Percentiles rank a stretch among this genome's conserved stretches.
These are phyloP conservation scores for Tylopilus subfusipes DNA, from an alignment of 768 basidiomycete species.

Conservation along the genomic window DNA sequence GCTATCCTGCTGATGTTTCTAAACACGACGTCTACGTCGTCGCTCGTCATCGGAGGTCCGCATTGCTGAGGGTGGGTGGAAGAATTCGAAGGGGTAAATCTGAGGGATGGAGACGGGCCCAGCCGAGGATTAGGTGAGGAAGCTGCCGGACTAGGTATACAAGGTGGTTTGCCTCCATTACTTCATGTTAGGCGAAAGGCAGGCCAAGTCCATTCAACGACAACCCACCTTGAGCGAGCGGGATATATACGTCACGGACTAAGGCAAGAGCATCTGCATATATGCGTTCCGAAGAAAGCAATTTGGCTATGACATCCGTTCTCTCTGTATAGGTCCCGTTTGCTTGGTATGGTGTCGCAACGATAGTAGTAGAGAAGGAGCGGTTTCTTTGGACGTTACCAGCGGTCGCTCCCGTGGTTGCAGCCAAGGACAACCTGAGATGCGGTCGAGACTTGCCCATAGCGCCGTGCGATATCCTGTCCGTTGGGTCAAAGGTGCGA, in stretches of 20 bases:
- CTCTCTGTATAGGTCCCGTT: slow-evolving; percentile 39
- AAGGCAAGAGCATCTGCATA: slow-evolving; percentile 74
- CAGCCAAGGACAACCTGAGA: background rate
- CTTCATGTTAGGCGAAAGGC: background rate
- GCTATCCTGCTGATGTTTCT: slow-evolving; percentile 71
- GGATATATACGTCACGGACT: slow-evolving; percentile 67
- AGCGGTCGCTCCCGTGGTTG: no score
- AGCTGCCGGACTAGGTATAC: background rate
- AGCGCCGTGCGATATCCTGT: background rate
- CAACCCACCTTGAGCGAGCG: slow-evolving; percentile 61
- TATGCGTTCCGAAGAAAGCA: slow-evolving; percentile 69
- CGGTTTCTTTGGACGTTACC: background rate
- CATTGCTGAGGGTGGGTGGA: slow-evolving; percentile 34
- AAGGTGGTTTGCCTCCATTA: slow-evolving; percentile 32
- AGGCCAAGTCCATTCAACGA: background rate
- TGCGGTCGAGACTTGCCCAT: background rate
- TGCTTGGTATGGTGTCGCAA: slow-evolving; percentile 20
- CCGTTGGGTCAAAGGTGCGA: background rate
- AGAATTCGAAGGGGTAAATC: slow-evolving; percentile 37
- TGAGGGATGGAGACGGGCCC: slow-evolving; percentile 31
- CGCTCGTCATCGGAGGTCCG: slow-evolving; percentile 57
- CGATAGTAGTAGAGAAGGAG: background rate
- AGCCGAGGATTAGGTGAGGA: slow-evolving; percentile 10
- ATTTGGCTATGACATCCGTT: slow-evolving; percentile 64
- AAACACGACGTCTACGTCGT: slow-evolving; percentile 67